Conservation (phyloP, 192 early-diverging fungal species). For the Gonapodya prolifera region DNA sequence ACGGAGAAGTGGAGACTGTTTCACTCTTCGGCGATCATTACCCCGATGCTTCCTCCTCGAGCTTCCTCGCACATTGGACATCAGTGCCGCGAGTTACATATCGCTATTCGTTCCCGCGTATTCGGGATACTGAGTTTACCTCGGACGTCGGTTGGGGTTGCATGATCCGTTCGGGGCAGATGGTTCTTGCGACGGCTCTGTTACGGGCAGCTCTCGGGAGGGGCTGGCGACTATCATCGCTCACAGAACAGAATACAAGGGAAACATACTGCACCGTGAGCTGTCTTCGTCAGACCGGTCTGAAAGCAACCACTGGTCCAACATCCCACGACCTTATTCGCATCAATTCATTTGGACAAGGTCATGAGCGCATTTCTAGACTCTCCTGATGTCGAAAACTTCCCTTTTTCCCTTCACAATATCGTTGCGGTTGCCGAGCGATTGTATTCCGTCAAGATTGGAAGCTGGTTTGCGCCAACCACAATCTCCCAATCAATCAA, state of each 20-base stretch:
- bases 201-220: slow-evolving; percentile 63
- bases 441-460: slow-evolving; percentile 78
- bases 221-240: slow-evolving; percentile 19
- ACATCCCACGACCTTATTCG: not conserved
- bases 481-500: slow-evolving; percentile 70
- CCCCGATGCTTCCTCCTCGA: slow-evolving; percentile 7
- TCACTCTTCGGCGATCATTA: not conserved
- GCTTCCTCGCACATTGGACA: slow-evolving; percentile 68
- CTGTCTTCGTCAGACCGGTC: not conserved
- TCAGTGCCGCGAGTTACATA: slow-evolving; percentile 89
- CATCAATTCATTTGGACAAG: slow-evolving; percentile 8
- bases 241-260: not conserved
- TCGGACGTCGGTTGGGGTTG: slow-evolving; percentile 92
- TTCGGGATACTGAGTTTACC: slow-evolving; percentile 61
- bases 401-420: slow-evolving; percentile 83
- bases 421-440: slow-evolving; percentile 66
- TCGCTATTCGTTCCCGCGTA: slow-evolving; percentile 71
- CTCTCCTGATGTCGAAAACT: slow-evolving; percentile 32
- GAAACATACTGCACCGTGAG: not conserved
- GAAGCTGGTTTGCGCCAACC: slow-evolving; percentile 95
- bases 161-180: slow-evolving; percentile 92
- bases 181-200: slow-evolving; percentile 74
- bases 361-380: slow-evolving; percentile 77
- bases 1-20: not conserved
- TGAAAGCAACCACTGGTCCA: not conserved